A percentile compares a stretch with the other conserved stretches of the same genome.
Conservation (phyloP, 441 rosid species). For the Arabidopsis lyrata region DNA sequence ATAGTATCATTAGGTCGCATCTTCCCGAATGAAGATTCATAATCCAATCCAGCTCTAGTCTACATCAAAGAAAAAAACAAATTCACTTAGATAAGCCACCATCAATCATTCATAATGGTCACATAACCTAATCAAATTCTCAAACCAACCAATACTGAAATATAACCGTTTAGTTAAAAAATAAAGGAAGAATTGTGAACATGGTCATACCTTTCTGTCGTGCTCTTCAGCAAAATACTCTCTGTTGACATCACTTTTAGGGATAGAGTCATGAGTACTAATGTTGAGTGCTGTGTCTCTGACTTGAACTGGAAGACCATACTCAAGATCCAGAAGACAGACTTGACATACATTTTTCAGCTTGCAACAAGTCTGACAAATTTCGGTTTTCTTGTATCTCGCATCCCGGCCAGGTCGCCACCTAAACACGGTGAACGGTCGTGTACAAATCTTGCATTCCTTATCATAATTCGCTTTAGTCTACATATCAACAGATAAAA, state of each 20-base stretch:
- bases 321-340: slow-evolving; percentile 92
- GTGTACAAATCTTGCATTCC: slow-evolving; percentile 95
- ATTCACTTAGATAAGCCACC: slow-evolving; percentile 1
- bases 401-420: slow-evolving; percentile 99
- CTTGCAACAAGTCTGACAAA: slow-evolving; percentile 96
- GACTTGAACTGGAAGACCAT: slow-evolving; percentile 97
- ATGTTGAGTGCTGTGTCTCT: slow-evolving; percentile 92
- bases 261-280: slow-evolving; percentile 86
- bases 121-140: background rate
- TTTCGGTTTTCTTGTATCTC: slow-evolving; percentile 85
- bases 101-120: slow-evolving; percentile 1
- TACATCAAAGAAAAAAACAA: slow-evolving; percentile 41
- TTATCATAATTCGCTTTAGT: slow-evolving; percentile 85
- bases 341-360: slow-evolving; percentile 98
- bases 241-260: slow-evolving; percentile 93
- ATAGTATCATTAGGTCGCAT: slow-evolving; percentile 83
- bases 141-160: background rate
- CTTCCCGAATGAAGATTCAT: slow-evolving; percentile 90
- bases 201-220: slow-evolving; percentile 58
- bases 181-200: background rate
- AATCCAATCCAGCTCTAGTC: slow-evolving; percentile 96
- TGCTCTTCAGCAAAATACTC: slow-evolving; percentile 99
- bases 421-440: slow-evolving; percentile 95
- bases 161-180: background rate
- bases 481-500: slow-evolving; percentile 54